Evolutionary conservation across 208 protist species (phyloP).

Genomic region (Trypanosoma conorhini): DNA sequence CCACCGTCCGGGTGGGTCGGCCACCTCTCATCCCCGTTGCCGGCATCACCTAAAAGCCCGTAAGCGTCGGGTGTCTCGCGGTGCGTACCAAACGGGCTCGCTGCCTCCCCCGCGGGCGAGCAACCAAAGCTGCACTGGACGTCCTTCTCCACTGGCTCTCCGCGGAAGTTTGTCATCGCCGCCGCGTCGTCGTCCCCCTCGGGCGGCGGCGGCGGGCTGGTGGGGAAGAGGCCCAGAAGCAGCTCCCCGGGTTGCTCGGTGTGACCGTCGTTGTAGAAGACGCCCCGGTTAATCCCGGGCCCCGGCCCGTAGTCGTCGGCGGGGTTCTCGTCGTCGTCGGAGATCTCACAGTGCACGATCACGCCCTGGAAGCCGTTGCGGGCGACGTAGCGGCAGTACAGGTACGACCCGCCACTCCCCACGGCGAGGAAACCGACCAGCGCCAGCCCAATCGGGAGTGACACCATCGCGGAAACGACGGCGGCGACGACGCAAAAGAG

Average conservation of each 20-base stretch:
- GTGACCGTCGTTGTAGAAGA: conserved; percentile 56
- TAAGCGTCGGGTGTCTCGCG: background rate
- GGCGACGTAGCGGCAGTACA: conserved; percentile 76
- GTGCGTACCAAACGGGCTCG: background rate
- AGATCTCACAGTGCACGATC: conserved; percentile 70
- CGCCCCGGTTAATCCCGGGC: conserved; percentile 31
- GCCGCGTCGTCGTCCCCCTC: background rate
- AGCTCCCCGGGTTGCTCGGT: conserved; percentile 36
- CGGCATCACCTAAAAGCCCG: background rate
- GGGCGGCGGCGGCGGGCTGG: background rate
- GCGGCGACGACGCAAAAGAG: conserved; percentile 66
- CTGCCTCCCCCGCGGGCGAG: too few relatives aligned
- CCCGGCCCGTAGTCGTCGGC: conserved; percentile 17
- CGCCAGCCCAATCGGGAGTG: conserved; percentile 60
- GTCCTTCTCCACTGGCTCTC: background rate
- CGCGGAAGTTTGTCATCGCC: background rate
- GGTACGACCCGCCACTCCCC: conserved; percentile 52
- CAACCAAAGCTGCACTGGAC: background rate
- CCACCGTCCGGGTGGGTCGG: background rate
- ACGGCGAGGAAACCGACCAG: conserved; percentile 56
- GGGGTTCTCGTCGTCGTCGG: conserved; percentile 34
- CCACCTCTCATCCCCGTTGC: background rate
- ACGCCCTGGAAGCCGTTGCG: conserved; percentile 80
- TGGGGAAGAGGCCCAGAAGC: conserved; percentile 60
- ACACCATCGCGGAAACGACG: conserved; percentile 63